A percentile compares a stretch with the other conserved stretches of the same genome.
phyloP scores from a whole-genome alignment of 129 eudicot species.

The Escallonia herrerae region DNA sequence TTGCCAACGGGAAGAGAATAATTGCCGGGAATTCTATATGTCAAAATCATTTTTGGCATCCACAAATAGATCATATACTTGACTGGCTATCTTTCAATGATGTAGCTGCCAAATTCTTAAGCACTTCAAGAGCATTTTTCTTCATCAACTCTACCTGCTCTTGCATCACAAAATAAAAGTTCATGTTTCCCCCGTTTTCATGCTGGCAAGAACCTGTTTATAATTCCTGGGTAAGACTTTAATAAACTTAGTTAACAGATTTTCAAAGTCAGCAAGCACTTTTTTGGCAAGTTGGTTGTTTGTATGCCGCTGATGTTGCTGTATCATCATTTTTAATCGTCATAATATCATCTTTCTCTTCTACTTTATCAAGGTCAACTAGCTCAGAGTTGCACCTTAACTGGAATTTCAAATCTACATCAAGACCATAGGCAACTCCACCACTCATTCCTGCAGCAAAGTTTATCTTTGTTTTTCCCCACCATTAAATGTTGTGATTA shows the following conservation, averaged over 20 bases:
- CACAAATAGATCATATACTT: slow-evolving; percentile 20
- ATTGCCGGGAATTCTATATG: no score
- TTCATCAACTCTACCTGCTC: slow-evolving; percentile 70
- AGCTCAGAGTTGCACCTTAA: slow-evolving; percentile 82
- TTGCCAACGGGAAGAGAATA: no score
- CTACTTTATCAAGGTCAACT: slow-evolving; percentile 91
- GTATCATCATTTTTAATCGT: slow-evolving; percentile 86
- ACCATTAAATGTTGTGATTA: slow-evolving; percentile 33
- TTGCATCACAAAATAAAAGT: slow-evolving; percentile 6
- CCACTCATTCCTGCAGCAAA: slow-evolving; percentile 99
- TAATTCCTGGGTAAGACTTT: slow-evolving; percentile 96
- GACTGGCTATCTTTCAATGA: slow-evolving; percentile 20
- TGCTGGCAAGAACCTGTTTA: slow-evolving; percentile 60
- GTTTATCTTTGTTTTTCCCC: slow-evolving; percentile 90
- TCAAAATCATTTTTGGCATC: no score
- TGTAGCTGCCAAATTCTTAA: slow-evolving; percentile 70
- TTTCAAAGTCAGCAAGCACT: slow-evolving; percentile 71
- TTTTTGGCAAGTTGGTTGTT: slow-evolving; percentile 81
- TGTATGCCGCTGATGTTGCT: slow-evolving; percentile 92
- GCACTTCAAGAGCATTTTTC: slow-evolving; percentile 94
- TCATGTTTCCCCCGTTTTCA: slow-evolving; percentile 48
- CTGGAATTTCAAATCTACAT: slow-evolving; percentile 58
- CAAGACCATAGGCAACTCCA: slow-evolving; percentile 90
- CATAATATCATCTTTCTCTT: slow-evolving; percentile 78
- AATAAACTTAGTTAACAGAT: slow-evolving; percentile 64